Evolutionary conservation across 345 rosid genomes (phyloP), one percentile per base, ranked within the genome.

Genomic region (Citrus reticulata): DNA sequence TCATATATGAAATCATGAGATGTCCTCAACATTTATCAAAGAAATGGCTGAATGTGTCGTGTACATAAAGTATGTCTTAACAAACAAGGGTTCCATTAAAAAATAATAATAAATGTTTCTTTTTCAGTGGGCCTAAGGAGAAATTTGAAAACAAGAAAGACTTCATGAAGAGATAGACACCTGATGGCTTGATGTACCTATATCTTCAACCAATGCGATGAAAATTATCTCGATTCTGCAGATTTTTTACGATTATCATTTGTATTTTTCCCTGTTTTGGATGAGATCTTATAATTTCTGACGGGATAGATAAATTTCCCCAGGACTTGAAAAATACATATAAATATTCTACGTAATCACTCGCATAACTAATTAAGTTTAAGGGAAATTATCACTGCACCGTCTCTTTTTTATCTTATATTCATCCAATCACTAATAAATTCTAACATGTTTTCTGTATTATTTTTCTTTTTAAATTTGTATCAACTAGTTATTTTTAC

Each of bases 381-480:
- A 34, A 34, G 34, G 0, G 0, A 32, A 32, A 32, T 32, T 32
- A 32, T 32, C 5, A 32, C 0, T 32, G 0, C 0, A 32, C 5
- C 5, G 4, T 0, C 0, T 30, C 0, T 32, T 0, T 32, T 32
- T 32, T 32, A 32, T 0, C 0, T 32, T 32, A 32, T 32, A 32
- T 32, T 32, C 0, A 30, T 30, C 0, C 0, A 30, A 30, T 30
- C 1, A 35, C 7, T 0, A 32, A 0, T 0, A 32, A 32, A 32
- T 32, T 32, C 0, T 32, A 32, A 0, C 4, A 32, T 32, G 0
- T 32, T 32, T 0, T 32, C 0, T 32, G 0, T 0, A 32, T 4
- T 32, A 32, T 0, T 32, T 32, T 32, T 32, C 0, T 32, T 32
- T 32, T 32, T 32, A 3, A 32, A 32, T 32, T 32, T 32, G 0